These are phyloP conservation scores for Fomitopsis betulina DNA, from an alignment of 1,284 basidiomycete species.

Conservation along the genomic window DNA sequence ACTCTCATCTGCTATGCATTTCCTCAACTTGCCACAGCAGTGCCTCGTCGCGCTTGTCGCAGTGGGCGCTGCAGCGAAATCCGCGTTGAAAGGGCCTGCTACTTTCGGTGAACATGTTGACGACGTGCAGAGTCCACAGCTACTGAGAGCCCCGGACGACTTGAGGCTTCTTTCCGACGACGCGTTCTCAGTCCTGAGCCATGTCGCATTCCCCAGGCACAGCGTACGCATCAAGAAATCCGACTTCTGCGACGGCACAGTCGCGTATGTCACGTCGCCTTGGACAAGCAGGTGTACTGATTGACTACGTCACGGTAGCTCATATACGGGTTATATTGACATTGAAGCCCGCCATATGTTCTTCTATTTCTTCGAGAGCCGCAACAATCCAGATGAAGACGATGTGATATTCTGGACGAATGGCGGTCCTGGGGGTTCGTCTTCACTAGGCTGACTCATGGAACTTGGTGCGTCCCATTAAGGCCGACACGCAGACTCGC, in stretches of 20 bases:
- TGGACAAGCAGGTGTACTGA: neutral
- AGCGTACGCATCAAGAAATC: slow-evolving; percentile 45
- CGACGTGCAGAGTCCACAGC: neutral
- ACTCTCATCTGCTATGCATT: neutral
- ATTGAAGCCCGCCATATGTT: slow-evolving; percentile 69
- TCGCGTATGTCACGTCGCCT: slow-evolving; percentile 10
- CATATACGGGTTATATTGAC: slow-evolving; percentile 55
- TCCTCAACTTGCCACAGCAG: neutral
- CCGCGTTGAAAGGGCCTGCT: neutral
- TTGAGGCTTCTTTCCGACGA: slow-evolving; percentile 34
- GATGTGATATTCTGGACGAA: slow-evolving; percentile 63
- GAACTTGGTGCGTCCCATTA: slow-evolving; percentile 43
- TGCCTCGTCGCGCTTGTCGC: neutral
- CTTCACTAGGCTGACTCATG: slow-evolving; percentile 29
- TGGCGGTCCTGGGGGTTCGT: slow-evolving; percentile 50
- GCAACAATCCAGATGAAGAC: slow-evolving; percentile 59
- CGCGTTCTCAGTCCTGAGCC: slow-evolving; percentile 42
- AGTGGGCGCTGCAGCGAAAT: neutral
- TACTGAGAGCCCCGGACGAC: slow-evolving; percentile 27
- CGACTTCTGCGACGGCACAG: slow-evolving; percentile 22
- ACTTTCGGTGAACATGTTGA: neutral
- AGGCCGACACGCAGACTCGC: neutral
- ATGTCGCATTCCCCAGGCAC: slow-evolving; percentile 50
- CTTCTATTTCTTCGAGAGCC: slow-evolving; percentile 77
- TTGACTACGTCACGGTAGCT: neutral